Percentiles rank a stretch among this genome's conserved stretches.
These are phyloP conservation scores for Smallanthus sonchifolius DNA, from an alignment of 129 eudicot species.

Conservation along the genomic window DNA sequence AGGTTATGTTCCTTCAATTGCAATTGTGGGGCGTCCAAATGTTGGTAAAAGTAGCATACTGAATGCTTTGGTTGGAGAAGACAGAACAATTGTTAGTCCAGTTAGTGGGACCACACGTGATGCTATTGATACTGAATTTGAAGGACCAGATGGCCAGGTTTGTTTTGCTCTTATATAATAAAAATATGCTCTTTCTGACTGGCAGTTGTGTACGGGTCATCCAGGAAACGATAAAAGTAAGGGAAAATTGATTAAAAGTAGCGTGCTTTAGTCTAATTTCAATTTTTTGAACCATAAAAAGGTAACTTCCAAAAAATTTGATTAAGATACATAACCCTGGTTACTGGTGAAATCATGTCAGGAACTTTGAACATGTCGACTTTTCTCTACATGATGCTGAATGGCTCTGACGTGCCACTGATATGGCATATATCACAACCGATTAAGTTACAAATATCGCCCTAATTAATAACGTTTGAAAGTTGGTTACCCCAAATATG, in stretches of 20 bases:
- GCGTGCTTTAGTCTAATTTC: neutral
- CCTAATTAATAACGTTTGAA: neutral
- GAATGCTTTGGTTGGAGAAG: conserved; percentile 96
- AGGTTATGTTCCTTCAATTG: conserved; percentile 69
- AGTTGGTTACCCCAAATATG: neutral
- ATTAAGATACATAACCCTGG: neutral
- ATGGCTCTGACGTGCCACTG: neutral
- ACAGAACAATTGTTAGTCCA: conserved; percentile 98
- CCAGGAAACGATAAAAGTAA: neutral
- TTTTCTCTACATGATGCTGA: neutral
- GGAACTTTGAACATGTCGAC: neutral
- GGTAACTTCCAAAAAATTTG: neutral
- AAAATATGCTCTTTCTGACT: neutral
- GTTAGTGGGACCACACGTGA: conserved; percentile 99
- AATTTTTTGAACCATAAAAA: neutral
- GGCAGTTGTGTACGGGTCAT: neutral
- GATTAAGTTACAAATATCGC: neutral
- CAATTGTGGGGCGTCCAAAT: conserved; percentile 96
- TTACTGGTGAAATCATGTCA: neutral
- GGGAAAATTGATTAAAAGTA: neutral
- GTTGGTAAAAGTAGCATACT: conserved; percentile 96
- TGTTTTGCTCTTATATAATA: conserved; percentile 20
- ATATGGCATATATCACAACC: neutral
- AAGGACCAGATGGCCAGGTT: conserved; percentile 95
- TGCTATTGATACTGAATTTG: conserved; percentile 96